Percentiles rank a stretch among this genome's conserved stretches.
Conservation (phyloP, 1,284 basidiomycete genomes). For the Irpex rosettiformis region DNA sequence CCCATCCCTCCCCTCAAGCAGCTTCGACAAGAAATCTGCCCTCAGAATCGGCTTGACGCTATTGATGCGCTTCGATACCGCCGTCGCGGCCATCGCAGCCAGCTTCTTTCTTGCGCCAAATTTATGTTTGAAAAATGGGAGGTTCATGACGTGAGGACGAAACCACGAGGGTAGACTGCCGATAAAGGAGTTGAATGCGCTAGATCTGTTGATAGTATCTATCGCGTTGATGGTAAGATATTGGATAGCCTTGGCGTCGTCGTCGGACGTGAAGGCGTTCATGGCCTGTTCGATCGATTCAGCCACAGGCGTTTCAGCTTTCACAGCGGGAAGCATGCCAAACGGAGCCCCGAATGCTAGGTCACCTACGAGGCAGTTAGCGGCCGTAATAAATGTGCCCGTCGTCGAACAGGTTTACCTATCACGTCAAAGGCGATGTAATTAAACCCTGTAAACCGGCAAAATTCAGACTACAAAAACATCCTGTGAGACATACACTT, state of each 20-base stretch:
- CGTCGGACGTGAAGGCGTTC: not conserved
- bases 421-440: not conserved
- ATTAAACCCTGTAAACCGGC: not conserved
- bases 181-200: not conserved
- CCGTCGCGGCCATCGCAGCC: conserved; percentile 5
- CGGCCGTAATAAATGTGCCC: not conserved
- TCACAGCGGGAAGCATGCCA: conserved; percentile 53
- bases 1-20: not conserved
- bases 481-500: not conserved
- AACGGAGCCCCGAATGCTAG: conserved; percentile 84
- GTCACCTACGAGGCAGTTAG: conserved; percentile 31
- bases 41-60: not conserved
- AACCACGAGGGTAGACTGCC: not conserved
- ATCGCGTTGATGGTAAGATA: not conserved
- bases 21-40: conserved; percentile 5
- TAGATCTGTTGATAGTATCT: not conserved
- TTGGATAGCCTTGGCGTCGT: not conserved
- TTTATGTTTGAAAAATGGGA: not conserved
- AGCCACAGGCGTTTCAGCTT: not conserved
- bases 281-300: not conserved
- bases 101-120: not conserved
- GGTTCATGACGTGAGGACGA: not conserved
- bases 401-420: not conserved
- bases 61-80: conserved; percentile 7
- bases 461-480: too few relatives aligned